A percentile compares a stretch with the other conserved stretches of the same genome.
phyloP scores from a whole-genome alignment of 768 basidiomycete species.

The Lactarius pseudohatsudake region DNA sequence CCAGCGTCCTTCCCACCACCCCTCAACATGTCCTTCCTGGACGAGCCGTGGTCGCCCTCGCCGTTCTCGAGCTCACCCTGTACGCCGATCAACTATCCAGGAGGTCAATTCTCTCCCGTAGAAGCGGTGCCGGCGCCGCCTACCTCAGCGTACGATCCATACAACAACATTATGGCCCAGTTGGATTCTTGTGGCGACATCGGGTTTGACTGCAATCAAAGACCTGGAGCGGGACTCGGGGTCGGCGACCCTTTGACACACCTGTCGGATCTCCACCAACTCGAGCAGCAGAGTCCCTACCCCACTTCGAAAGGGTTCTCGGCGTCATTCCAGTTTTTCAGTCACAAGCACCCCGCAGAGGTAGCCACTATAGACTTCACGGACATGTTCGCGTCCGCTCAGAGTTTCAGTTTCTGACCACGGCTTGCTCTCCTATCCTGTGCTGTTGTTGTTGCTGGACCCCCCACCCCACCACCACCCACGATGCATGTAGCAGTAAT shows the following conservation, averaged over 20 bases:
- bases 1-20: conserved; percentile 7
- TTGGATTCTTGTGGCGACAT: conserved; percentile 13
- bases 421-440: background rate
- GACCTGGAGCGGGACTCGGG: background rate
- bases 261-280: background rate
- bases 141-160: conserved; percentile 11
- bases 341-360: conserved; percentile 19
- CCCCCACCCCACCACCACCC: conserved; percentile 1
- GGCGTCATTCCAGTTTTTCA: conserved; percentile 6
- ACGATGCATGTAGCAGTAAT: conserved; percentile 23
- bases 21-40: conserved; percentile 26
- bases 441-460: conserved; percentile 17
- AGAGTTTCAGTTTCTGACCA: conserved; percentile 21
- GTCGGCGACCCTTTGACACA: conserved; percentile 4
- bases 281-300: conserved; percentile 7
- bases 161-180: conserved; percentile 10
- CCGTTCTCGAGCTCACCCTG: conserved; percentile 23
- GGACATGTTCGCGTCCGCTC: conserved; percentile 19
- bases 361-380: conserved; percentile 10
- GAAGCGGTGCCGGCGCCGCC: conserved; percentile 22
- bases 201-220: conserved; percentile 7
- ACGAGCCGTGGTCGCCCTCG: conserved; percentile 17
- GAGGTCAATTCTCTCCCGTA: conserved; percentile 17
- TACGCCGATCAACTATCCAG: conserved; percentile 22
- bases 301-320: conserved; percentile 6